Base-by-base conservation (phyloP, 2,329 filamentous ascomycete species). In the Ophiocordyceps camponoti-floridani region DNA sequence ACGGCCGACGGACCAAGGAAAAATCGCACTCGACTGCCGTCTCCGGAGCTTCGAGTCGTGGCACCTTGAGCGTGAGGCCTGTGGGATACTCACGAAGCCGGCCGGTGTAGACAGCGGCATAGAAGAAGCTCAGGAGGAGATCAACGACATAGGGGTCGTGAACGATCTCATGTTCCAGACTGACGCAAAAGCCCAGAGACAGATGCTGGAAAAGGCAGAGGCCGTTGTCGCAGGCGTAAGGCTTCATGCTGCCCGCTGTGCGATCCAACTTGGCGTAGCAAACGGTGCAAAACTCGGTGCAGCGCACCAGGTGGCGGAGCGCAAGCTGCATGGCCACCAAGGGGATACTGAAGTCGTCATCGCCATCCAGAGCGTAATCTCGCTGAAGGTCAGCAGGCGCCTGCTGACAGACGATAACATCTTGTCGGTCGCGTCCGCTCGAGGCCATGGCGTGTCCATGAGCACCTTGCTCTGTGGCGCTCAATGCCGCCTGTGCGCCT, bases 161-260 rank as follows among this genome's bases (percentile, higher is more conserved):
- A 26, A 82, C 55, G 19, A 95, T 82, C 55, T 94, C 86, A 56
- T 88, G 78, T 57, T 95, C 87, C 46, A 94, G 77, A 52, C 77
- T 86, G 2, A 84, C 82, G 0, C 87, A 88, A 54, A 94, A 80
- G 0, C 85, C 86, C n/a, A 93, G 67, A 14, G 75, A 70, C 70
- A 94, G 83, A 62, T 91, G 94, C 56, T 95, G 88, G 54, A 84
- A 94, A 4, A 94, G 65, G 54, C 88, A 95, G 3, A 95, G 67
- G 1, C 71, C 67, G 12, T 75, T 72, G 19, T 75, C 74, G 61
- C 88, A 95, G 41, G 94, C 85, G 48, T 82, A 85, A 2, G 83
- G 83, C 51, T 84, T 85, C 47, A 87, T 65, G 2, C 81, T 75
- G 52, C 80, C 75, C 35, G 89, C 78, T 0, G 75, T 72, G 2